Evolutionary conservation across 352 stramenopile species (phyloP).

Genomic region (Globisporangium cederbergense): DNA sequence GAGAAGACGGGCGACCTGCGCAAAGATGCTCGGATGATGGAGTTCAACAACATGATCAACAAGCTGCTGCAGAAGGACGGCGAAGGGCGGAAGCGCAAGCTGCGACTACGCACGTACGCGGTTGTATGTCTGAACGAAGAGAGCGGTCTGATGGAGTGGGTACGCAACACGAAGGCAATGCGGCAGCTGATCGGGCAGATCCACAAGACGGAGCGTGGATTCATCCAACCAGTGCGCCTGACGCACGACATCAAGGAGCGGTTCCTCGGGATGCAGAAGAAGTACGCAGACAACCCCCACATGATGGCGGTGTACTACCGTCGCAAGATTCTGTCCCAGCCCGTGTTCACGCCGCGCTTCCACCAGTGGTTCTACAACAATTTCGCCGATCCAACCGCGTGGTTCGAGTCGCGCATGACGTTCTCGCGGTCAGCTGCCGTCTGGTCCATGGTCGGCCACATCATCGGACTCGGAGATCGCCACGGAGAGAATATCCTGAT

Average conservation of each 20-base stretch:
- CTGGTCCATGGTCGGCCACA: constrained; percentile 97
- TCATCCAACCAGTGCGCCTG: constrained; percentile 74
- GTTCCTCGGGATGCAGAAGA: constrained; percentile 89
- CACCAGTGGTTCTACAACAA: constrained; percentile 99
- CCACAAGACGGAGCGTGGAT: constrained; percentile 83
- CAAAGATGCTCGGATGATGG: constrained; percentile 99
- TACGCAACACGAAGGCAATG: constrained; percentile 96
- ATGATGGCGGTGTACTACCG: constrained; percentile 73
- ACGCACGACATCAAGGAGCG: constrained; percentile 82
- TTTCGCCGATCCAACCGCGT: constrained; percentile 96
- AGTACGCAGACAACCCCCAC: constrained; percentile 75
- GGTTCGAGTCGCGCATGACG: constrained; percentile 94
- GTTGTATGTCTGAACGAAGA: constrained; percentile 99
- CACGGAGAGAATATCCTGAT: constrained; percentile 99
- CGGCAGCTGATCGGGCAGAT: constrained; percentile 84
- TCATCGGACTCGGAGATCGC: constrained; percentile 91
- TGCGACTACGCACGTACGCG: constrained; percentile 97
- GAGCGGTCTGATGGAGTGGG: constrained; percentile 99
- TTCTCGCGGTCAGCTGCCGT: constrained; percentile 89
- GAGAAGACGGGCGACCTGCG: constrained; percentile 98
- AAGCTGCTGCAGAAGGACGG: constrained; percentile 93
- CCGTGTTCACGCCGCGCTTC: constrained; percentile 92
- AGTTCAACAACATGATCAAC: constrained; percentile 99
- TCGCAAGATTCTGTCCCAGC: constrained; percentile 52
- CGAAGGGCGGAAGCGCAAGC: constrained; percentile 87